Evolutionary conservation across 2,329 filamentous ascomycete species (phyloP).

Genomic region (Corniculantispora saksenae): DNA sequence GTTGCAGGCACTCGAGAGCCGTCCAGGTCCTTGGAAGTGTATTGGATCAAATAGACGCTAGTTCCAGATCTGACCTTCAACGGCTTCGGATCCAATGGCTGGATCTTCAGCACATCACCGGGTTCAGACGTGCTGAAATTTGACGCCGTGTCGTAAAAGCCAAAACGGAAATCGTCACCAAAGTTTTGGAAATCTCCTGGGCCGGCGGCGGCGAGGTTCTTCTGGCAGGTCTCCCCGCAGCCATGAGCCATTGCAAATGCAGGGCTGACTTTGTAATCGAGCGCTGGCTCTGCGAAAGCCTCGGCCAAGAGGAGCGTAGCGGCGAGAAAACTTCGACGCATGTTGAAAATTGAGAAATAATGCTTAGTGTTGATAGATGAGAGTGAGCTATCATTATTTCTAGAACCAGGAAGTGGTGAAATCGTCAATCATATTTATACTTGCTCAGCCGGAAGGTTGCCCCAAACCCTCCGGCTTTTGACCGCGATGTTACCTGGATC

Average conservation of each 20-base stretch:
- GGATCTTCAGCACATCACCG: constrained; percentile 23
- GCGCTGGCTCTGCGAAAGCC: not conserved
- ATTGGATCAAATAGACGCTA: constrained; percentile 22
- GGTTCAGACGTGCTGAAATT: constrained; percentile 19
- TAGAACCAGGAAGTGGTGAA: not conserved
- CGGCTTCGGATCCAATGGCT: constrained; percentile 14
- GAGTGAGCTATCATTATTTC: not conserved
- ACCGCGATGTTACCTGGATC: not conserved
- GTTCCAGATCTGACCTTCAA: constrained; percentile 19
- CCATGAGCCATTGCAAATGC: constrained; percentile 11
- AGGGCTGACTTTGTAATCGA: constrained; percentile 11
- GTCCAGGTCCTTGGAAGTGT: constrained; percentile 21
- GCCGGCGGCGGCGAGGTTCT: not conserved
- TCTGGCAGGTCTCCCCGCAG: constrained; percentile 16
- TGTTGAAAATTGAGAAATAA: not conserved
- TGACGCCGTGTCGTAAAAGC: constrained; percentile 19
- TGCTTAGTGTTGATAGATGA: not conserved
- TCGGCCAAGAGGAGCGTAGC: not conserved
- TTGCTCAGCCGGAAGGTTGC: not conserved
- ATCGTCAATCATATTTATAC: not conserved
- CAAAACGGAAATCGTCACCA: constrained; percentile 12
- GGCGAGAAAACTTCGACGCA: not conserved
- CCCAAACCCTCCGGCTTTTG: not conserved
- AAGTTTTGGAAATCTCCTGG: not conserved
- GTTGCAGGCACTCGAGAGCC: constrained; percentile 20